Evolutionary conservation across 176 grass and related monocot species (phyloP), one percentile per base, ranked within the genome.

Genomic region (Carex cristatella): DNA sequence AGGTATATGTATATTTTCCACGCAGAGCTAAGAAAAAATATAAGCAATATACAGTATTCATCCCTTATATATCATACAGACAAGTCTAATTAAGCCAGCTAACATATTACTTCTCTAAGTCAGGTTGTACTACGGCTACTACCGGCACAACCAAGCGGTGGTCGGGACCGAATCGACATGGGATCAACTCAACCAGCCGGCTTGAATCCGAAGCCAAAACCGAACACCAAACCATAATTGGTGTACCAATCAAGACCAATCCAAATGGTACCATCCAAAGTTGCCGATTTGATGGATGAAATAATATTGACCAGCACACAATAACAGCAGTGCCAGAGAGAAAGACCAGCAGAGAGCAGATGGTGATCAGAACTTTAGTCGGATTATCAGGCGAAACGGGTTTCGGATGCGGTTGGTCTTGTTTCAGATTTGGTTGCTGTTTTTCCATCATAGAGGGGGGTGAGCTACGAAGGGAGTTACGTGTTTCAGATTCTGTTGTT

Each of bases 191-290:
- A 30, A 61, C 49, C 8, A 86, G 27, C 16, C 59, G n/a, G 59
- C 79, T 65, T 23, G 79, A 65, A 81, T 23, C 35, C 33, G 92
- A 90, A 81, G 87, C 60, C 65, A 73, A 71, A 30, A 94, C 84
- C 3, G 94, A 90, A 65, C 86, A 61, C 84, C 86, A 92, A 61
- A 92, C 86, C 68, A 93, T 7, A 55, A 80, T 19, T 23, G 92
- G 90, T 19, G 94, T 97, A 76, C 92, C 83, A 10, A 88, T 84
- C 71, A 94, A 83, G 35, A 97, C 66, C 71, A 97, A 88, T 48
- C 94, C 89, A 33, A 90, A 44, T 10, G 94, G 92, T 40, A 97
- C 94, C 94, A 94, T 97, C 94, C 94, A 97, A 2, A 94, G 85
- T 44, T 84, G 91, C n/a, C 82, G 84, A 84, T 94, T 90, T 1